Conservation (phyloP, 2,329 filamentous ascomycete species). For the Chaetomiaceae sp. region DNA sequence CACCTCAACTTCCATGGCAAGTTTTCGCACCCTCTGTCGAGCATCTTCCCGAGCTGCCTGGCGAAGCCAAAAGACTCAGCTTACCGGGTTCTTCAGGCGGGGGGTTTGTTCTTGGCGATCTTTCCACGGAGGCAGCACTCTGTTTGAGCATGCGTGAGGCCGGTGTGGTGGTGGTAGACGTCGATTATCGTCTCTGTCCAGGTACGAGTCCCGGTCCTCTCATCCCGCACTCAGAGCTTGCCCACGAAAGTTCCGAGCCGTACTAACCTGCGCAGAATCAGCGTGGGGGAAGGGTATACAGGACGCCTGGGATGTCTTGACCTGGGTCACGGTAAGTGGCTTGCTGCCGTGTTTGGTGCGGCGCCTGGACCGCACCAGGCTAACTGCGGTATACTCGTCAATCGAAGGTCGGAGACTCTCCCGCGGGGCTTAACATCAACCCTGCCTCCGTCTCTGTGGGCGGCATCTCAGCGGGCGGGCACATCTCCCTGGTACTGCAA, state of each 20-base stretch:
- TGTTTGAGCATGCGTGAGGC: slow-evolving; percentile 34
- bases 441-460: slow-evolving; percentile 32
- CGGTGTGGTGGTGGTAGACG: slow-evolving; percentile 34
- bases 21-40: no score
- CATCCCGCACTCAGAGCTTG: no score
- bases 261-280: slow-evolving; percentile 22
- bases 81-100: slow-evolving; percentile 26
- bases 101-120: slow-evolving; percentile 33
- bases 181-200: slow-evolving; percentile 36
- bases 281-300: slow-evolving; percentile 33
- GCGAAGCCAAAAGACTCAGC: no score
- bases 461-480: slow-evolving; percentile 34
- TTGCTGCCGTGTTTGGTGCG: background rate
- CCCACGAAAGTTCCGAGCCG: no score
- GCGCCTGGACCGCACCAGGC: no score
- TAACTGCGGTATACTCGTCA: background rate
- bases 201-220: slow-evolving; percentile 24
- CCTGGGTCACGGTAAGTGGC: slow-evolving; percentile 31
- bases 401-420: slow-evolving; percentile 24
- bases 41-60: background rate
- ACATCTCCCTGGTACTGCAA: slow-evolving; percentile 32
- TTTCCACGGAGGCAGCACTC: slow-evolving; percentile 29
- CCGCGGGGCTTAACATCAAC: slow-evolving; percentile 27
- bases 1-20: slow-evolving; percentile 34
- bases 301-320: slow-evolving; percentile 32